Evolutionary conservation across 2,329 filamentous ascomycete species (phyloP), one percentile per base, ranked within the genome.

Genomic region (Ophiostoma fasciatum): DNA sequence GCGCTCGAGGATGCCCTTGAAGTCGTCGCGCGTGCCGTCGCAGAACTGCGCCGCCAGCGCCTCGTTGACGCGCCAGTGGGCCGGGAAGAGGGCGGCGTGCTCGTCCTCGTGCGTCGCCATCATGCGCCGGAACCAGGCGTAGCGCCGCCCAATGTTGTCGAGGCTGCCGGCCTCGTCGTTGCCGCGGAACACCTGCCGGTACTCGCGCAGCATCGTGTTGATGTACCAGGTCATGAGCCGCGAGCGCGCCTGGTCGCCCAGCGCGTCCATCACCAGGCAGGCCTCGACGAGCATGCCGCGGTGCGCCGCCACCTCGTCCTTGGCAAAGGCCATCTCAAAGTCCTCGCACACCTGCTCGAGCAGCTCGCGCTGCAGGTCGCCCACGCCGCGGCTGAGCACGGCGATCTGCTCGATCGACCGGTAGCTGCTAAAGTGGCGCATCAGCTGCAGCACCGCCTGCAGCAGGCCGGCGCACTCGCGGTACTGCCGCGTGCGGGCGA

Each of bases 311-410:
- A 94, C 75, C 57, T 96, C 88, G 17, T 75, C 78, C 57, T 88
- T 93, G 15, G 87, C 79, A 57, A 96, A 98, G 0, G 82, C 81
- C 40, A 94, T 71, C 63, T 98, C 90, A 53, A 98, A 98, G 57
- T 98, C 90, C 59, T 96, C 90, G 55, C 90, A 98, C n/a, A 98
- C 80, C 58, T 98, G 90, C 61, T 98, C 90, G 39, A 94, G 62
- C 40, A 98, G 61, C 55, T 94, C 87, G 41, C 87, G 68, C 60
- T 98, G 90, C 44, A 98, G 67, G 49, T 96, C 90, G 6, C 85
- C 80, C 25, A 98, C 90, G 49, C 92, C 93, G 35, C 84, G 76
- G 52, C 84, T 93, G 44, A 98, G 66, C 1, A 82, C 82, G 20
- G 90, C 90, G 53, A 98, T 96, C 66, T 98, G 90, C 54, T 96